Evolutionary conservation across 2,329 filamentous ascomycete genomes (phyloP), one percentile per base, ranked within the genome.

Genomic region (Thelonectria blattea): DNA sequence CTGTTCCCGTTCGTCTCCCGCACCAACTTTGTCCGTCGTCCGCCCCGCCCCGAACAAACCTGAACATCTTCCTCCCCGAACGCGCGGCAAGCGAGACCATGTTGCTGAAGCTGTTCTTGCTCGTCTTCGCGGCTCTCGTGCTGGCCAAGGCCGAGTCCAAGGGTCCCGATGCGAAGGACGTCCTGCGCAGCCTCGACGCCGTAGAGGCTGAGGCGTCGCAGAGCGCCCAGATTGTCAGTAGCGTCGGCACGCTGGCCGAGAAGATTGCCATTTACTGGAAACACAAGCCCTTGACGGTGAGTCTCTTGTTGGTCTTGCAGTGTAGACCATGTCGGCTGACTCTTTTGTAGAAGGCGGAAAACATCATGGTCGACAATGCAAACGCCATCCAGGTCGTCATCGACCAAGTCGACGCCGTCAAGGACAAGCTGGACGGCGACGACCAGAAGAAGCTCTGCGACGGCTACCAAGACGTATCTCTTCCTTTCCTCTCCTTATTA

Each of bases 1-100:
- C 43, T 30, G 5, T 30, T 30, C 27, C 27, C 27, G 5, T 10
- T 7, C 27, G 5, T 30, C 27, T n/a, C 27, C 27, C 9, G 27
- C 27, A 30, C n/a, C n/a, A 30, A 30, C 5, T 8, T 14, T 30
- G 12, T 14, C 43, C 43, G 20, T 47, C 43, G 10, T 12, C 27
- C 24, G 45, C 45, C 45, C 45, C 45, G 45, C 45, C n/a, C n/a
- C n/a, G n/a, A n/a, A n/a, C 45, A 47, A 47, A 24, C 15, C n/a
- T 20, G 22, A 47, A 22, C 8, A 32, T 30, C 45, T 30, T 7
- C 27, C 5, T 30, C 27, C 27, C 27, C 8, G 27, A 4, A 30
- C 27, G 27, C 27, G 27, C 27, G 27, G 27, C 27, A 30, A 9
- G 20, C 43, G 22, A 10, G n/a, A 22, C 43, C n/a, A 47, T 47